Evolutionary conservation across 768 basidiomycete genomes (phyloP), one percentile per base, ranked within the genome.

Genomic region (Termitomyces sp.): DNA sequence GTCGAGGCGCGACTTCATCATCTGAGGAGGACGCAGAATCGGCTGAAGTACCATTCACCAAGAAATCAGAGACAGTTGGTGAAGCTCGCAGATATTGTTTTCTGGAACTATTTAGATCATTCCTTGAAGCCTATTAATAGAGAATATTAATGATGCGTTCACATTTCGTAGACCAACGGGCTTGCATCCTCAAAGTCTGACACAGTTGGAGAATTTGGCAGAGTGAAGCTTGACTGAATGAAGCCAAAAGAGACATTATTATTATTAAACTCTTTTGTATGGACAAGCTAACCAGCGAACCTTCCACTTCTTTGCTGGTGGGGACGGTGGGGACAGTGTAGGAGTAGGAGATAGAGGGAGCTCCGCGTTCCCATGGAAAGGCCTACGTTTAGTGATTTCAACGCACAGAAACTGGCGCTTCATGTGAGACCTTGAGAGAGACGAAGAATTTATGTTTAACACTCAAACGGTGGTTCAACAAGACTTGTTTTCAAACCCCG

Each of bases 401-500:
- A 66, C 61, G n/a, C 44, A 63, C 24, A 53, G 57, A 49, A 41
- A 61, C n/a, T 24, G 61, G 1, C 55, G 56, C 27, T 64, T 61
- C 63, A 43, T 20, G n/a, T n/a, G n/a, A n/a, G n/a, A n/a, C n/a
- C n/a, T n/a, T n/a, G n/a, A n/a, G n/a, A n/a, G n/a, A n/a, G n/a
- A n/a, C n/a, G n/a, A n/a, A n/a, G 32, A n/a, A 54, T 55, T 51
- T 47, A 55, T 27, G 56, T 31, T 37, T 24, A 57, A 41, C 26
- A 48, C 46, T 59, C 37, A 51, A 53, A 31, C 18, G 47, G 56
- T 24, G n/a, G 39, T 44, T 37, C 27, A 18, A 47, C 41, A 26
- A 1, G 39, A 61, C 18, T 32, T 46, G 41, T 31, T 51, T 76
- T 74, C 67, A 75, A 74, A 74, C 75, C 66, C 74, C 71, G 72